These are phyloP conservation scores for Graphilbum fragrans DNA, from an alignment of 2,329 filamentous ascomycete genomes.

Conservation along the genomic window DNA sequence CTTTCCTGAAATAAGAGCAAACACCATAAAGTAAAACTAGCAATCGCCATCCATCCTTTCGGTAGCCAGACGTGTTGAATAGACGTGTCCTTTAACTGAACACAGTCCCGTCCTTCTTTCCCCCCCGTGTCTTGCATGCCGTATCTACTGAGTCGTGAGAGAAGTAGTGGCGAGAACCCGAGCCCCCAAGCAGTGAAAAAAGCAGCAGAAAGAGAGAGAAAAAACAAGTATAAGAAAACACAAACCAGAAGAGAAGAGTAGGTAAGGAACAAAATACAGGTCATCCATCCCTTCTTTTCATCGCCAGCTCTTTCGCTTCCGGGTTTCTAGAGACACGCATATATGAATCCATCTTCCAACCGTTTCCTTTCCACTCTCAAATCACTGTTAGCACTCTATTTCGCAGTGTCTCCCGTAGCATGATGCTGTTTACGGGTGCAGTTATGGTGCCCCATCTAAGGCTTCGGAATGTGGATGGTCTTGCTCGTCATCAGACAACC, in stretches of 20 bases:
- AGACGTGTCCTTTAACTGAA: neutral
- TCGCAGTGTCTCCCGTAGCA: too few relatives aligned
- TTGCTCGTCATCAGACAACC: conserved; percentile 94
- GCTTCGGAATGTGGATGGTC: conserved; percentile 90
- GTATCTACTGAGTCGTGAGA: neutral
- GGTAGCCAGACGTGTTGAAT: neutral
- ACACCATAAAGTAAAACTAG: too few relatives aligned
- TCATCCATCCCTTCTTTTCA: too few relatives aligned
- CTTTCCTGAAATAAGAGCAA: too few relatives aligned
- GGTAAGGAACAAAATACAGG: too few relatives aligned
- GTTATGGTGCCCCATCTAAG: conserved; percentile 31
- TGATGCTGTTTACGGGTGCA: too few relatives aligned
- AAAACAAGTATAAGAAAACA: neutral
- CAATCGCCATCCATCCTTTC: neutral
- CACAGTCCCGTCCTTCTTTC: neutral
- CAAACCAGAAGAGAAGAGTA: neutral
- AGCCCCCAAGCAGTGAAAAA: neutral
- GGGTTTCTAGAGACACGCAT: too few relatives aligned
- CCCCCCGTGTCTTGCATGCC: neutral
- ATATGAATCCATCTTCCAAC: neutral
- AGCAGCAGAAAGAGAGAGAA: neutral
- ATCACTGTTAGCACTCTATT: neutral
- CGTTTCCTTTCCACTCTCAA: neutral
- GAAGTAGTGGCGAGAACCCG: neutral
- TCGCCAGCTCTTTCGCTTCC: too few relatives aligned